A percentile compares a stretch with the other conserved stretches of the same genome.
These are phyloP conservation scores for Fusarium multiceps DNA, from an alignment of 2,329 filamentous ascomycete species.

Conservation along the genomic window DNA sequence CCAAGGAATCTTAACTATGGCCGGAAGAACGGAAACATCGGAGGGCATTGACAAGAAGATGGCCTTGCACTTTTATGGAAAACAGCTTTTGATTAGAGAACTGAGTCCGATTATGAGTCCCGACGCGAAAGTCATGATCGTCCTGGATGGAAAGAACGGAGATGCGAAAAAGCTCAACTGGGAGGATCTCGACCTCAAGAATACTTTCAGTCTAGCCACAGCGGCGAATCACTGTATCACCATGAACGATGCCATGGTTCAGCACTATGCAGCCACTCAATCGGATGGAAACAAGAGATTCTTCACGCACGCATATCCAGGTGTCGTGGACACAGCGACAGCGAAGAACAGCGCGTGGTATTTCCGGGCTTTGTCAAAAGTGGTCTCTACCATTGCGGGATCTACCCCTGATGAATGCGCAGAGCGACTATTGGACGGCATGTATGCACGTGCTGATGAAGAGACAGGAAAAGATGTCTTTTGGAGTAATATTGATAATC, in stretches of 20 bases:
- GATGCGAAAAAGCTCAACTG: constrained; percentile 50
- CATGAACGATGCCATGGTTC: constrained; percentile 55
- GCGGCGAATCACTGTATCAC: constrained; percentile 53
- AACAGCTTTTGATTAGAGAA: constrained; percentile 56
- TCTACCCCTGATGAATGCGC: not conserved
- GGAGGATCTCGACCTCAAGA: constrained; percentile 55
- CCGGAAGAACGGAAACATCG: constrained; percentile 53
- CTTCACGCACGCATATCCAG: constrained; percentile 57
- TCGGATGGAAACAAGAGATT: constrained; percentile 29
- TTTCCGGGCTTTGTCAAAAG: not conserved
- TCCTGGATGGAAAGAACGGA: constrained; percentile 50
- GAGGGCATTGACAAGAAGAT: constrained; percentile 60
- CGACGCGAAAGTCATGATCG: constrained; percentile 54
- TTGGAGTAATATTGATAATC: constrained; percentile 44
- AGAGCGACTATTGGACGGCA: not conserved
- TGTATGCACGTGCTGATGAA: not conserved
- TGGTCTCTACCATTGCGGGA: not conserved
- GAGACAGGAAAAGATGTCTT: constrained; percentile 26
- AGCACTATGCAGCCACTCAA: constrained; percentile 19
- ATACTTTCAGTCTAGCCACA: constrained; percentile 47
- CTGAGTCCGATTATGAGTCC: constrained; percentile 52
- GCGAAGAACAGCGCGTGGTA: not conserved
- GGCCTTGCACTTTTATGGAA: constrained; percentile 59
- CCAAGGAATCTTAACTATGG: constrained; percentile 52
- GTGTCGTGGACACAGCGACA: constrained; percentile 50